Evolutionary conservation across 768 basidiomycete genomes (phyloP).

Genomic region (Russula lepida): DNA sequence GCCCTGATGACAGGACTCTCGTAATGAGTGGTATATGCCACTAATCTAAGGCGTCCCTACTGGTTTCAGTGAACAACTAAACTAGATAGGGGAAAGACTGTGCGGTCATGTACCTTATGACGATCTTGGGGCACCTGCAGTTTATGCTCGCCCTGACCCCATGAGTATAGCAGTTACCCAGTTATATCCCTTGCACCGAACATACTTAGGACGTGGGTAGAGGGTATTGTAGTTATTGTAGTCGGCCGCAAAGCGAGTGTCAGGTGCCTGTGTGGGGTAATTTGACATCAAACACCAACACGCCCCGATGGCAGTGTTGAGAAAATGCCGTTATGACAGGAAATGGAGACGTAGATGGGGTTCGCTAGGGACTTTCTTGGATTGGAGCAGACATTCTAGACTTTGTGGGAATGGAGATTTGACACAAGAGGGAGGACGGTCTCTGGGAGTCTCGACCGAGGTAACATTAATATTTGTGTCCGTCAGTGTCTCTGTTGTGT

Average conservation of each 20-base stretch:
- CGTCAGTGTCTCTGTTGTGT: neutral
- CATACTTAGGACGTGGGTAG: neutral
- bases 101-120: neutral
- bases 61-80: neutral
- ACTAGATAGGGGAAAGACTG: slow-evolving; percentile 4
- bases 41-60: no score
- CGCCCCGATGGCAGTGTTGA: neutral
- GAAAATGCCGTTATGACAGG: slow-evolving; percentile 1
- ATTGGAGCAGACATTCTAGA: neutral
- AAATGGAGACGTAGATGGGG: neutral
- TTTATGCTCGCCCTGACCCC: neutral
- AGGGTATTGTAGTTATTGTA: neutral
- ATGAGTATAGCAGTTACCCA: neutral
- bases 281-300: neutral
- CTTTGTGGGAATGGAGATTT: neutral
- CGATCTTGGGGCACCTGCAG: neutral
- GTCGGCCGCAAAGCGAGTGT: neutral
- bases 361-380: neutral
- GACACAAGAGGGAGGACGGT: neutral
- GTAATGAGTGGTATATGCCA: neutral
- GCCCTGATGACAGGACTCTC: neutral
- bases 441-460: neutral
- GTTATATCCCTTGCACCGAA: neutral
- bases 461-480: neutral
- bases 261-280: neutral